Conservation (phyloP, 495 filamentous ascomycete genomes). For the Thermochaetoides thermophila region DNA sequence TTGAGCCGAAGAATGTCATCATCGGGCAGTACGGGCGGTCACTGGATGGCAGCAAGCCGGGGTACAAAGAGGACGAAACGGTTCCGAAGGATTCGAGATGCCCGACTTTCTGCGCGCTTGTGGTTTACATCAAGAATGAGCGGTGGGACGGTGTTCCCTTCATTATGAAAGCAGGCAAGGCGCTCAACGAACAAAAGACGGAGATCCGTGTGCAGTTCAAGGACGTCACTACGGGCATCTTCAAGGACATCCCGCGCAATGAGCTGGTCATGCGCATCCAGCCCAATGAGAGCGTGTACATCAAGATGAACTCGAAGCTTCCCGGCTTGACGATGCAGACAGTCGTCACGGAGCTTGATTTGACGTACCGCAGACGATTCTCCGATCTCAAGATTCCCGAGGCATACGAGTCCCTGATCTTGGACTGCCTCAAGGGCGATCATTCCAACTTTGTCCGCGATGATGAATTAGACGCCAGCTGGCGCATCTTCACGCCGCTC, state of each 20-base stretch:
- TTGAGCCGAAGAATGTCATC: conserved; percentile 99
- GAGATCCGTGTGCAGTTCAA: conserved; percentile 99
- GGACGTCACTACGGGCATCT: conserved; percentile 97
- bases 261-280: conserved; percentile 99
- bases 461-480: conserved; percentile 94
- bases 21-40: conserved; percentile 98
- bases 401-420: conserved; percentile 94
- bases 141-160: conserved; percentile 99
- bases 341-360: conserved; percentile 93
- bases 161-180: conserved; percentile 98
- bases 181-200: conserved; percentile 98
- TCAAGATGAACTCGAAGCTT: conserved; percentile 99
- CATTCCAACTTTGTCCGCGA: conserved; percentile 99
- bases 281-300: conserved; percentile 98
- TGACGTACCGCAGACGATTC: conserved; percentile 96
- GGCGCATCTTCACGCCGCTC: conserved; percentile 96
- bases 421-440: conserved; percentile 96
- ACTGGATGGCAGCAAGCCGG: conserved; percentile 89
- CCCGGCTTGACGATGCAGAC: conserved; percentile 99
- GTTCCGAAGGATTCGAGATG: conserved; percentile 95
- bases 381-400: conserved; percentile 99
- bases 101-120: conserved; percentile 95
- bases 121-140: conserved; percentile 98
- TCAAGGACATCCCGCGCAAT: conserved; percentile 98
- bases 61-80: conserved; percentile 97